phyloP scores from a whole-genome alignment of 1,284 basidiomycete genomes.

The Tilletia horrida region DNA sequence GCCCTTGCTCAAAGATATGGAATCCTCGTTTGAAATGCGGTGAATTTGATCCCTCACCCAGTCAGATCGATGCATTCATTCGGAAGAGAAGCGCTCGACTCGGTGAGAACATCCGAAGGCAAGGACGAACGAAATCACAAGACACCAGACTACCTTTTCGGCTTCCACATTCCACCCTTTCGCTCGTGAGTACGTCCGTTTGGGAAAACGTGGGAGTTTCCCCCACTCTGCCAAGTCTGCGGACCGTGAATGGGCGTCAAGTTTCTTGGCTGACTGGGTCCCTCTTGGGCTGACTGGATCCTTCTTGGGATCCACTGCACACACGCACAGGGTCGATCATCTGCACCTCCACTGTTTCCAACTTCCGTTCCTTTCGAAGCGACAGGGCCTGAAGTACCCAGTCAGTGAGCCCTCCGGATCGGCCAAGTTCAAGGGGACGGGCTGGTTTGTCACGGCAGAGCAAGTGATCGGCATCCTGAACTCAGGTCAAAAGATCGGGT shows the following conservation, averaged over 20 bases:
- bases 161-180: conserved; percentile 43
- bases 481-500: conserved; percentile 11
- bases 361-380: conserved; percentile 64
- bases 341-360: conserved; percentile 75
- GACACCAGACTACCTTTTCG: conserved; percentile 43
- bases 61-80: conserved; percentile 66
- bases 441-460: conserved; percentile 70
- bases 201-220: too few relatives aligned
- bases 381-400: conserved; percentile 64
- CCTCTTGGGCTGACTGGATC: neutral
- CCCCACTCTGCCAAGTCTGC: neutral
- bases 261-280: neutral
- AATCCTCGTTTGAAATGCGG: neutral
- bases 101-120: conserved; percentile 11
- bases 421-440: conserved; percentile 65
- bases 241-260: neutral
- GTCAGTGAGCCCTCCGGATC: conserved; percentile 46
- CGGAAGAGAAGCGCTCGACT: conserved; percentile 62
- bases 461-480: conserved; percentile 66
- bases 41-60: neutral
- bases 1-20: neutral
- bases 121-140: neutral
- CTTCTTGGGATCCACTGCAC: conserved; percentile 22
- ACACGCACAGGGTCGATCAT: conserved; percentile 67
- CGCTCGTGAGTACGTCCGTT: conserved; percentile 58